These are phyloP conservation scores for Lactarius akahatsu DNA, from an alignment of 768 basidiomycete genomes.

Conservation along the genomic window DNA sequence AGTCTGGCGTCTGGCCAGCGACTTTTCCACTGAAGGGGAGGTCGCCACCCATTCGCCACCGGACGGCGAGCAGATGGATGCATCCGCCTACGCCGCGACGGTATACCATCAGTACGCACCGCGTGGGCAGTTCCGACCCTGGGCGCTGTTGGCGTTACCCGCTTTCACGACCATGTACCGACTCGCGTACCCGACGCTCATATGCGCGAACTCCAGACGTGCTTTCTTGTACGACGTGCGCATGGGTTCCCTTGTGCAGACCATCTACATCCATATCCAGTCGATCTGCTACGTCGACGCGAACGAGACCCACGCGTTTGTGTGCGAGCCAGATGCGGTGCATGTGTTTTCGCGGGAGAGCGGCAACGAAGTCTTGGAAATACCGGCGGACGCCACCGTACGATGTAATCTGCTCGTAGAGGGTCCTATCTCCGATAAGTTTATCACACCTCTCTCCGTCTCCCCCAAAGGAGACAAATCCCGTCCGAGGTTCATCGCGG, in stretches of 20 bases:
- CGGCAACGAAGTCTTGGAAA: constrained; percentile 41
- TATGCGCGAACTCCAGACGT: constrained; percentile 44
- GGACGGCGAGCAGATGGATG: constrained; percentile 34
- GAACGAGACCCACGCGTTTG: constrained; percentile 52
- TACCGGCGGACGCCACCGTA: constrained; percentile 41
- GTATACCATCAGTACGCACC: constrained; percentile 19
- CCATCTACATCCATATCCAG: constrained; percentile 43
- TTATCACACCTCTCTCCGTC: not conserved
- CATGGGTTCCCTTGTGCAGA: constrained; percentile 47
- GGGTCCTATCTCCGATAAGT: constrained; percentile 2
- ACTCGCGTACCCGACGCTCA: constrained; percentile 63
- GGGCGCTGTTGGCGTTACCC: constrained; percentile 55
- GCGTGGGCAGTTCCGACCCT: constrained; percentile 60
- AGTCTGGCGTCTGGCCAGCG: constrained; percentile 58
- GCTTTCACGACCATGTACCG: constrained; percentile 52
- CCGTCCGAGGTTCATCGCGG: constrained; percentile 4
- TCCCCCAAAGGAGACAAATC: not conserved
- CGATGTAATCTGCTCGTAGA: not conserved
- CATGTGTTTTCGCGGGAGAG: constrained; percentile 32
- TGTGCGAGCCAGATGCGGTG: constrained; percentile 39
- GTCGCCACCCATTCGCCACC: not conserved
- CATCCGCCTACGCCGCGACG: constrained; percentile 31
- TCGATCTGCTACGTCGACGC: constrained; percentile 60
- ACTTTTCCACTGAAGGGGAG: constrained; percentile 27
- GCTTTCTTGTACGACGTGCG: constrained; percentile 68